Evolutionary conservation across 1,139 yeast species (phyloP), one percentile per base, ranked within the genome.

Genomic region (Blastobotrys indianensis): DNA sequence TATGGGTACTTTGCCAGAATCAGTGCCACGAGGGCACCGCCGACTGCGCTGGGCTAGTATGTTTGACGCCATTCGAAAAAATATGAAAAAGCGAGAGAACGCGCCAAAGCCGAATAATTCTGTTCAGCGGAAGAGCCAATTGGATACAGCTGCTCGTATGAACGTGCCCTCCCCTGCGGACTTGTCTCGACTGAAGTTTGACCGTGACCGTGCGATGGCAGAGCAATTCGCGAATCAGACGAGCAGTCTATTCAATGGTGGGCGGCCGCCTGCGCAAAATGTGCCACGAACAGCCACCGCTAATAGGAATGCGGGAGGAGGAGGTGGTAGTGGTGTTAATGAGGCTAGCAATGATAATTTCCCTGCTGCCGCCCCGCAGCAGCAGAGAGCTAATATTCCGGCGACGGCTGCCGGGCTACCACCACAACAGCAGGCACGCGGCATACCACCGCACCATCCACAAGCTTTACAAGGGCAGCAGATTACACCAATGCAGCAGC

Each of bases 21-120:
- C 95, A 0, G 83, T 88, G 42, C 97, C 90, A 65, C 72, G 97
- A 56, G 98, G 97, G 15, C 96, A 92, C 60, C 71, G 86, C 50
- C 73, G 94, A 46, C 70, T 92, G 49, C 74, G 97, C 50, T 94
- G 94, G 97, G 96, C 96, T 0, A 85, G 95, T 42, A 84, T 92
- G 87, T 86, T 92, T 70, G 98, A 94, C 62, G 97, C 95, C 0
- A 83, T 92, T 70, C 74, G 97, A 49, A 90, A 88, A 65, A 74
- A 84, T 53, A 87, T 90, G 83, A 79, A 86, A 54, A 90, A 87
- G 62, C 75, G 97, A 41, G 98, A 92, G 63, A 78, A 70, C 57
- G 72, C 75, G 11, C 80, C 83, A 4, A 72, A 76, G 50, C 81
- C 85, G 8, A 73, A 72, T 42, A 57, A 51, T 31, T 47, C 60